A percentile compares a stretch with the other conserved stretches of the same genome.
Evolutionary conservation across 768 basidiomycete genomes (phyloP).

Genomic region (Termitomyces sp.): DNA sequence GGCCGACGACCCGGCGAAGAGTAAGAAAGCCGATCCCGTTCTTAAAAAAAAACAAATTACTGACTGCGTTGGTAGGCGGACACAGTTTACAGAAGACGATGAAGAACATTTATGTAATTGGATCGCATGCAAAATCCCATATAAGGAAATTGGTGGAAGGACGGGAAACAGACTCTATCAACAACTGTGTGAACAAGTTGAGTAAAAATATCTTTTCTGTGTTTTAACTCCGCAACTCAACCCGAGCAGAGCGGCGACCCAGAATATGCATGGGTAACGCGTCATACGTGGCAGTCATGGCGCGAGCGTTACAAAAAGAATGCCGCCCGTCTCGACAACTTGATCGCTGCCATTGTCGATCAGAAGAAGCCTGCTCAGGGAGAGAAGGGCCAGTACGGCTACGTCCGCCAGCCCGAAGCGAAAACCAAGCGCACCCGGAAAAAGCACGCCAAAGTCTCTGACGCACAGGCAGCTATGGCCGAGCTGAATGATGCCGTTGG

Average conservation of each 20-base stretch:
- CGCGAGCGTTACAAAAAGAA: slow-evolving; percentile 88
- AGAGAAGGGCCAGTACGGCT: slow-evolving; percentile 80
- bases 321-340: slow-evolving; percentile 53
- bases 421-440: slow-evolving; percentile 55
- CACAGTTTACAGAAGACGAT: slow-evolving; percentile 73
- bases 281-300: slow-evolving; percentile 91
- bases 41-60: too few species aligned
- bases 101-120: slow-evolving; percentile 70
- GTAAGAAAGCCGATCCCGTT: too few species aligned
- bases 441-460: slow-evolving; percentile 33
- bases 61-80: slow-evolving; percentile 43
- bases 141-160: slow-evolving; percentile 75
- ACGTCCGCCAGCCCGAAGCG: slow-evolving; percentile 70
- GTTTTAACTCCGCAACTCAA: neutral
- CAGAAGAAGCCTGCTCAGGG: slow-evolving; percentile 63
- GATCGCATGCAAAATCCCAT: slow-evolving; percentile 82
- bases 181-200: slow-evolving; percentile 70
- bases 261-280: slow-evolving; percentile 72
- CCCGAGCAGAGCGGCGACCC: slow-evolving; percentile 51
- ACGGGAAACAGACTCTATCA: slow-evolving; percentile 83
- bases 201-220: neutral
- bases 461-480: slow-evolving; percentile 20
- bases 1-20: slow-evolving; percentile 79
- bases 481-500: slow-evolving; percentile 15
- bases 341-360: slow-evolving; percentile 63